These are phyloP conservation scores for Beta macrorhiza DNA, from an alignment of 179 eudicot species.

Conservation along the genomic window DNA sequence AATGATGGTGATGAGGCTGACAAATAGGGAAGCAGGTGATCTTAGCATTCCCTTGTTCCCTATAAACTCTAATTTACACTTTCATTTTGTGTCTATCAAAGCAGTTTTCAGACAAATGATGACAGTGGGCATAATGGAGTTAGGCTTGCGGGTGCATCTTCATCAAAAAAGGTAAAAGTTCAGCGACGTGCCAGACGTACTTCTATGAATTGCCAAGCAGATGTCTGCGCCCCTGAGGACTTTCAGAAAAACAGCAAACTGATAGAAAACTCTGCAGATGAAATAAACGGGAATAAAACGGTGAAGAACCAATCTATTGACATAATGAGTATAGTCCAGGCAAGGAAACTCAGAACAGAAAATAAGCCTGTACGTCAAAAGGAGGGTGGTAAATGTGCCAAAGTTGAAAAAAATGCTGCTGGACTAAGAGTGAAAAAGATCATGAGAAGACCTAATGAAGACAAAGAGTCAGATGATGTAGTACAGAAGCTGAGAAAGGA, in stretches of 20 bases:
- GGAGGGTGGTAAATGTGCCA: conserved; percentile 32
- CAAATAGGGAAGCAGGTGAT: not conserved
- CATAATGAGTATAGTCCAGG: conserved; percentile 76
- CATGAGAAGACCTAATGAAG: conserved; percentile 64
- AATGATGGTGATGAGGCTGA: too few species aligned
- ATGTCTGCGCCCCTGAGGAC: conserved; percentile 30
- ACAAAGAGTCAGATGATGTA: conserved; percentile 59
- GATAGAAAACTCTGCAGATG: conserved; percentile 25
- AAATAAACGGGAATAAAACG: conserved; percentile 6
- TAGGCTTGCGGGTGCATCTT: conserved; percentile 33
- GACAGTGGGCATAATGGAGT: conserved; percentile 41
- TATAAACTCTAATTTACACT: conserved; percentile 14
- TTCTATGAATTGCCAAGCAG: conserved; percentile 35
- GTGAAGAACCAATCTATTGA: conserved; percentile 37
- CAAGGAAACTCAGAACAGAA: conserved; percentile 33
- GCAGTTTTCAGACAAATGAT: conserved; percentile 35
- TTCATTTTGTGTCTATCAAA: conserved; percentile 20
- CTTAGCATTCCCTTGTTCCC: conserved; percentile 1
- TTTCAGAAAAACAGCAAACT: conserved; percentile 19
- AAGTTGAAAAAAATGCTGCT: conserved; percentile 49
- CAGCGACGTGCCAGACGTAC: conserved; percentile 30
- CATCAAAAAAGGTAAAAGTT: conserved; percentile 45
- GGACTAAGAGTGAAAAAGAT: conserved; percentile 79
- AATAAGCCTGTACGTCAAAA: conserved; percentile 33
- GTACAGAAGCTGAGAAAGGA: conserved; percentile 78